phyloP scores from a whole-genome alignment of 345 rosid genomes.

The Rhodamnia argentea region DNA sequence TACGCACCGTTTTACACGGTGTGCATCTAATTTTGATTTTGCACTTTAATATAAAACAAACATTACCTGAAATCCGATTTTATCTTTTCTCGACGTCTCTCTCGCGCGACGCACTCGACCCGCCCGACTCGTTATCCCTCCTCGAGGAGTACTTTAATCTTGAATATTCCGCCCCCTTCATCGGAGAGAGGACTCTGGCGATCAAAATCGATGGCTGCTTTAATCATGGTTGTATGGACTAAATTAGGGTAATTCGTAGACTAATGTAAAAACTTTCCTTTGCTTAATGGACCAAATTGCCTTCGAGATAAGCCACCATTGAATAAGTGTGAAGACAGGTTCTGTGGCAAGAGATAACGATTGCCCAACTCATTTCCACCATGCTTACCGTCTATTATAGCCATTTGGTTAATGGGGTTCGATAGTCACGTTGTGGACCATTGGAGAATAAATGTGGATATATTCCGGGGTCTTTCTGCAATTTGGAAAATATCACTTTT shows the following conservation, averaged over 20 bases:
- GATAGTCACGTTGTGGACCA: not conserved
- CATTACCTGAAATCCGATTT: not conserved
- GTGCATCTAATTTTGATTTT: not conserved
- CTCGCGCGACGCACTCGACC: not conserved
- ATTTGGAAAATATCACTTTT: not conserved
- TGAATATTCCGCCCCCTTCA: not conserved
- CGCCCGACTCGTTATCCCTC: accelerated
- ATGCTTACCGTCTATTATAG: not conserved
- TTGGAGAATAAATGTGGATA: not conserved
- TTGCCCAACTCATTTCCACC: not conserved
- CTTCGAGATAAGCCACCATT: not conserved
- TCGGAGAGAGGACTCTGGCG: accelerated
- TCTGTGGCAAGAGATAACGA: not conserved
- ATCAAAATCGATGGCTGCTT: not conserved
- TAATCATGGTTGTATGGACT: not conserved
- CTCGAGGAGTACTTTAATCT: accelerated
- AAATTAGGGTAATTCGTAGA: not conserved
- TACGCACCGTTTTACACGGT: not conserved
- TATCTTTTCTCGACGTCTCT: not conserved
- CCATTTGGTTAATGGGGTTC: not conserved
- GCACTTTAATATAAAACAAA: not conserved
- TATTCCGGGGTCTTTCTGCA: not conserved
- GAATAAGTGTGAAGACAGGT: not conserved
- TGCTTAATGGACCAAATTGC: not conserved
- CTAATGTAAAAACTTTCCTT: not conserved